Base-by-base conservation (phyloP, 192 early-diverging fungal species). In the Coemansia erecta region DNA sequence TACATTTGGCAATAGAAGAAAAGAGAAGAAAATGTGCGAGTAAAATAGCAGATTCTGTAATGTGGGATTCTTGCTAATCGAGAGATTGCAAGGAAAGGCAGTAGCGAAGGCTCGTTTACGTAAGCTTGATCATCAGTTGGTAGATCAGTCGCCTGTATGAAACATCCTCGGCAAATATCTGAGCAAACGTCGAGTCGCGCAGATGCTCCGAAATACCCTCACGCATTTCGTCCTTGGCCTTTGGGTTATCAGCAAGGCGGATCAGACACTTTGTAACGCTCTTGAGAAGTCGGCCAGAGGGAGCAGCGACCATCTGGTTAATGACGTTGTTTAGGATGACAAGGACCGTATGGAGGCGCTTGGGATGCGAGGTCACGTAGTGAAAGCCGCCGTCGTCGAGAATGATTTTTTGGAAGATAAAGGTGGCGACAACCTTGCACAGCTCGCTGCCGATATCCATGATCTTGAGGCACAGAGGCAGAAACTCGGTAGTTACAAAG, bases 361-460 rank as follows among this genome's bases (percentile, higher is more conserved):
- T 76, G 13, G 78, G 77, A 53, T 83, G 68, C 53, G 70, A 69
- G 4, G 67, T 80, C 19, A 80, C 63, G 37, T 77, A 72, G 43
- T 64, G 83, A 46, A 98, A 83, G 1, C 96, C 96, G 61, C 90
- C 89, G 24, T 97, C 94, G 70, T 97, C 94, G 42, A 92, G 73
- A 22, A 98, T 84, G 24, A 98, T 97, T 60, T 96, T 93, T 74
- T 98, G 95, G 39, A 98, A 94, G 60, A 98, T 96, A 77, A 98
- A 97, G 22, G 95, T 98, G n/a, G 96, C 96, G 35, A 98, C 96
- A 26, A 94, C 95, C 67, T 98, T 98, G 58, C 92, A 95, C 39
- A 97, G 85, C 66, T 98, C 96, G 64, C 86, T 89, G 35, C 96
- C 96, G 58, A 91, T 93, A 67, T 98, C 96, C 93, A 98, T 96